Conservation (phyloP, 768 basidiomycete genomes). For the Termitomyces sp. region DNA sequence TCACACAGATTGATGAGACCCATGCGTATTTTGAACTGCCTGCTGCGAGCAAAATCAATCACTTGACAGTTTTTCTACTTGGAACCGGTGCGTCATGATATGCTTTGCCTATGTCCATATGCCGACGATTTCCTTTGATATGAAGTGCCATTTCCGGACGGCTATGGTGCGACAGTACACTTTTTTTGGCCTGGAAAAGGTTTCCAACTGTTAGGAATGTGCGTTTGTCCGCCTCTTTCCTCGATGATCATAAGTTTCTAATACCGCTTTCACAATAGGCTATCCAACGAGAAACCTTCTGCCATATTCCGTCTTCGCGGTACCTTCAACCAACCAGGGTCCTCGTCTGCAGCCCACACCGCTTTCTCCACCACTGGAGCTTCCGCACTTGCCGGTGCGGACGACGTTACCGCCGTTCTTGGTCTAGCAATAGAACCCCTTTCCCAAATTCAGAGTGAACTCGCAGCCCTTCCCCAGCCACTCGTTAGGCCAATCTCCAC, state of each 20-base stretch:
- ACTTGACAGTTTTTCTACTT: constrained; percentile 78
- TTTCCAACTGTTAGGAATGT: constrained; percentile 85
- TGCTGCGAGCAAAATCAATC: constrained; percentile 70
- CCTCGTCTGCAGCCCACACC: constrained; percentile 29
- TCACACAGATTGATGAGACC: constrained; percentile 77
- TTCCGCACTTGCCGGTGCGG: constrained; percentile 24
- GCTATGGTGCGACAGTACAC: constrained; percentile 81
- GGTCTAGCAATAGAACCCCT: constrained; percentile 82
- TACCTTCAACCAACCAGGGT: constrained; percentile 39
- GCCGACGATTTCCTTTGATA: neutral
- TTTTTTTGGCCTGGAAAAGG: constrained; percentile 86
- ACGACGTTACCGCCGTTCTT: constrained; percentile 64
- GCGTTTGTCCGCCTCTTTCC: constrained; percentile 18
- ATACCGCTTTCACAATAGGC: constrained; percentile 34
- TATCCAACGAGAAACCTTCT: constrained; percentile 87
- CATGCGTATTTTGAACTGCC: constrained; percentile 77
- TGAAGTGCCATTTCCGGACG: constrained; percentile 73
- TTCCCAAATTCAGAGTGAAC: constrained; percentile 50
- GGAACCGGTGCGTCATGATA: constrained; percentile 54
- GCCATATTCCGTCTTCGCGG: constrained; percentile 82
- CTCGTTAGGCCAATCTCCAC: constrained; percentile 16
- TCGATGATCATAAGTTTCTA: neutral
- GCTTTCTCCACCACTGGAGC: constrained; percentile 28
- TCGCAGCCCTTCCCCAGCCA: constrained; percentile 39
- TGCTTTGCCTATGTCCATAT: neutral